Base-by-base conservation (phyloP, 345 rosid species). In the Aquilaria malaccensis region DNA sequence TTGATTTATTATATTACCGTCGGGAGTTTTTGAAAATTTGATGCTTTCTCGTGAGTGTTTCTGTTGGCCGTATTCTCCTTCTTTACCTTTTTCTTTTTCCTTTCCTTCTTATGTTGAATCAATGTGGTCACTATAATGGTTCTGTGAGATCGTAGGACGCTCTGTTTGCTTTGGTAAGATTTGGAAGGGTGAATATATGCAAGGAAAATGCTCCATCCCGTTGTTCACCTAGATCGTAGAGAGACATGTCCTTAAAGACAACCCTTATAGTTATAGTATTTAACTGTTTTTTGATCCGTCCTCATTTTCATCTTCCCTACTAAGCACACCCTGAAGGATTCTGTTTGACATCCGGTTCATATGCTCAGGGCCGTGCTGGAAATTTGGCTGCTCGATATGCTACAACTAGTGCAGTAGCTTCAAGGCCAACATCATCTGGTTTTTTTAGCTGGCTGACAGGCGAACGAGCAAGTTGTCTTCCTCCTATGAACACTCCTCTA, bases 401-500 rank as follows among this genome's bases (percentile, higher is more conserved):
- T 2, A 77, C 89, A 46, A 74, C 97, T 7, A 75, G 71, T 71
- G 82, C 91, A 12, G 83, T 74, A 57, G 83, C 84, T 12, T 60
- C 69, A 1, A 72, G 66, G 22, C 57, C 83, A 6, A 75, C 85
- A 30, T 71, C 93, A 2, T 45, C 75, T 0, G 87, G 87, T 15
- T 63, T 80, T 45, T 82, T 91, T 52, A 76, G 91, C 67, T 84
- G 89, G 89, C 65, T 91, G 58, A 77, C 73, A 15, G 96, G 96
- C 7, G 89, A 74, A 3, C 62, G 67, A 2, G 62, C 82, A 49
- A 63, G 62, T 49, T 59, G 82, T 41, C 72, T 82, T 69, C 75
- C 89, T 65, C 72, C 91, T 32, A 59, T 93, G 63, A 78, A 80
- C 45, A 73, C 77, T 33, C 88, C 90, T 1, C 79, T 89, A 33